Percentiles rank a stretch among this genome's conserved stretches.
These are phyloP conservation scores for Diplodia corticola DNA, from an alignment of 2,329 filamentous ascomycete species.

Conservation along the genomic window DNA sequence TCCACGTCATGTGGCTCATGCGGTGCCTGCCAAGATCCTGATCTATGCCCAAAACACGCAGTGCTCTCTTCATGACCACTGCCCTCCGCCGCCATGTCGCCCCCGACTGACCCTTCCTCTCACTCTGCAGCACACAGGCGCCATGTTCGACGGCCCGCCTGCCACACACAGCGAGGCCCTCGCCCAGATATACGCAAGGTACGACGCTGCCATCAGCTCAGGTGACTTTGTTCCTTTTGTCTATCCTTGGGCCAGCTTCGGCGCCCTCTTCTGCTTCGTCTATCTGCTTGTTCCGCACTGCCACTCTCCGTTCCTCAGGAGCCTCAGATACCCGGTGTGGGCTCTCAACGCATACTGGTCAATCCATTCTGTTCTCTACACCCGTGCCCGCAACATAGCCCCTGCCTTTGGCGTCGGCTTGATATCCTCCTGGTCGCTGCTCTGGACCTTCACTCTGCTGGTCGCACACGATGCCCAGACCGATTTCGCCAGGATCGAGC, in stretches of 20 bases:
- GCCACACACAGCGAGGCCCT: conserved; percentile 36
- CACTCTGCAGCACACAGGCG: neutral
- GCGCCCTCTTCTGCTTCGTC: conserved; percentile 45
- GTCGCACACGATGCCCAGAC: conserved; percentile 57
- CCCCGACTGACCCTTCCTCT: neutral
- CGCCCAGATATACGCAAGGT: conserved; percentile 41
- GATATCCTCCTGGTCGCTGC: conserved; percentile 53
- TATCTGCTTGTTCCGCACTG: conserved; percentile 55
- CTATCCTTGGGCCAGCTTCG: conserved; percentile 46
- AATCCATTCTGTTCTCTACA: conserved; percentile 46
- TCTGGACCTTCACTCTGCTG: conserved; percentile 56
- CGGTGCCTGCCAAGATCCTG: conserved; percentile 10
- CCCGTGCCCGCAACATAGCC: conserved; percentile 51
- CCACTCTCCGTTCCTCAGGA: conserved; percentile 40
- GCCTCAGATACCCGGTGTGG: conserved; percentile 49
- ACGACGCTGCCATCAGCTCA: conserved; percentile 41
- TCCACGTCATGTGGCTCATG: conserved; percentile 16
- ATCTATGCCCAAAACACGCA: neutral
- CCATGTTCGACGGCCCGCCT: neutral
- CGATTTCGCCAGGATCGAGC: conserved; percentile 59
- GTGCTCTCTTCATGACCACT: neutral
- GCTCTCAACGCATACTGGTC: conserved; percentile 45
- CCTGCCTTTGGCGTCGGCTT: conserved; percentile 58
- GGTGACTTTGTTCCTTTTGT: conserved; percentile 45
- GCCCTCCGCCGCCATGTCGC: neutral